Percentiles rank a stretch among this genome's conserved stretches.
Conservation (phyloP, 2,329 filamentous ascomycete species). For the Coniochaeta pulveracea region DNA sequence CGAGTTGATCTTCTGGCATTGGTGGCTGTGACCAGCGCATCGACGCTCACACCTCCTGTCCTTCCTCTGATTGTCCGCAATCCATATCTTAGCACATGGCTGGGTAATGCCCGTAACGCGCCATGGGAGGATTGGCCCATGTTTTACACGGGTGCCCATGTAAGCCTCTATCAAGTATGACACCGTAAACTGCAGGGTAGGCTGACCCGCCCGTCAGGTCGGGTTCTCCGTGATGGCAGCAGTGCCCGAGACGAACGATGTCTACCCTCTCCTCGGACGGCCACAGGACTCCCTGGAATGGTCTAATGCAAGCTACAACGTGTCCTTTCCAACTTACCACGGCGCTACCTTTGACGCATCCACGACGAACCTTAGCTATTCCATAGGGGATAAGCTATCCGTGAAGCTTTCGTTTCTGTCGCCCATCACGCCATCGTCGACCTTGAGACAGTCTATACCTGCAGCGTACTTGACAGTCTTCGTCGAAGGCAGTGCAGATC, state of each 20-base stretch:
- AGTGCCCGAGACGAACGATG: slow-evolving; percentile 26
- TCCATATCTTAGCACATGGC: slow-evolving; percentile 49
- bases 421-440: slow-evolving; percentile 72
- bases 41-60: slow-evolving; percentile 42
- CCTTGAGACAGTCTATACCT: slow-evolving; percentile 69
- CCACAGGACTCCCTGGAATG: slow-evolving; percentile 34
- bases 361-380: slow-evolving; percentile 36
- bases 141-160: slow-evolving; percentile 22
- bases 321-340: slow-evolving; percentile 29
- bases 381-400: slow-evolving; percentile 21
- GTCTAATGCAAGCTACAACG: slow-evolving; percentile 20
- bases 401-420: slow-evolving; percentile 51
- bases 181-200: background rate
- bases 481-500: slow-evolving; percentile 53
- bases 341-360: slow-evolving; percentile 36
- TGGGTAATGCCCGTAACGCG: slow-evolving; percentile 55
- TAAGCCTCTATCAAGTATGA: slow-evolving; percentile 7
- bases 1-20: slow-evolving; percentile 18
- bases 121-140: slow-evolving; percentile 84
- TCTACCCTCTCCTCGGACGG: slow-evolving; percentile 39
- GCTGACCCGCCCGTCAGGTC: slow-evolving; percentile 18
- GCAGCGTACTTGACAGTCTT: slow-evolving; percentile 66
- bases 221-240: slow-evolving; percentile 39
- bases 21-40: slow-evolving; percentile 29
- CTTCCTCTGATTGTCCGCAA: slow-evolving; percentile 47